Evolutionary conservation across 495 filamentous ascomycete species (phyloP).

Genomic region (Penicillium bovifimosum): DNA sequence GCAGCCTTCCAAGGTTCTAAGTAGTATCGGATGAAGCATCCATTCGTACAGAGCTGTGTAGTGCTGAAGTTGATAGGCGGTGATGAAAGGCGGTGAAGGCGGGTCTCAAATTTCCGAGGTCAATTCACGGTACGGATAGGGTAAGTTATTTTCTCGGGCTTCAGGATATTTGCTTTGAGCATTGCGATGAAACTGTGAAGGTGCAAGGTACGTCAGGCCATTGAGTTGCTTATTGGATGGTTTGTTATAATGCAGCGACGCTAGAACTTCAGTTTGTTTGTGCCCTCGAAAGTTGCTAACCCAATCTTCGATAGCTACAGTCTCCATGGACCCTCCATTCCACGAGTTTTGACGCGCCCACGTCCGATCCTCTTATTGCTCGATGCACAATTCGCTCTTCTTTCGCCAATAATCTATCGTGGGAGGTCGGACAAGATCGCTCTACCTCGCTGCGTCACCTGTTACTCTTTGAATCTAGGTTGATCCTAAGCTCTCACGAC

Average conservation of each 20-base stretch:
- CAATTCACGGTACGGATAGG: background rate
- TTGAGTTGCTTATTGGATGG: background rate
- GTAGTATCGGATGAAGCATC: background rate
- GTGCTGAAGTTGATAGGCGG: background rate
- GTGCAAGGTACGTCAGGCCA: background rate
- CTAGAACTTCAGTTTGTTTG: background rate
- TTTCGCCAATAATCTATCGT: no score
- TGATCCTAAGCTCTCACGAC: background rate
- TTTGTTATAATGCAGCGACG: background rate
- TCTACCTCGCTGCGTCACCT: background rate
- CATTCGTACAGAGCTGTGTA: no score
- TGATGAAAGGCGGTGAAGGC: background rate
- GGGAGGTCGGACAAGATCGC: background rate
- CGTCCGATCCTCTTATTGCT: background rate
- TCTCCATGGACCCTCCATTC: conserved; percentile 2
- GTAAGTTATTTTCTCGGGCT: background rate
- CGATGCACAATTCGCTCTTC: background rate
- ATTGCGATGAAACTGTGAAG: background rate
- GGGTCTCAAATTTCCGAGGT: background rate
- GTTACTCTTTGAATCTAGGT: background rate
- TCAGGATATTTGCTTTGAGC: background rate
- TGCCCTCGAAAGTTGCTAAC: background rate
- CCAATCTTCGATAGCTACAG: background rate
- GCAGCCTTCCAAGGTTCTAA: background rate
- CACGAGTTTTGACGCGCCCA: background rate